Percentiles rank a stretch among this genome's conserved stretches.
phyloP scores from a whole-genome alignment of 1,284 basidiomycete genomes.

The Fomitopsis pinicola region DNA sequence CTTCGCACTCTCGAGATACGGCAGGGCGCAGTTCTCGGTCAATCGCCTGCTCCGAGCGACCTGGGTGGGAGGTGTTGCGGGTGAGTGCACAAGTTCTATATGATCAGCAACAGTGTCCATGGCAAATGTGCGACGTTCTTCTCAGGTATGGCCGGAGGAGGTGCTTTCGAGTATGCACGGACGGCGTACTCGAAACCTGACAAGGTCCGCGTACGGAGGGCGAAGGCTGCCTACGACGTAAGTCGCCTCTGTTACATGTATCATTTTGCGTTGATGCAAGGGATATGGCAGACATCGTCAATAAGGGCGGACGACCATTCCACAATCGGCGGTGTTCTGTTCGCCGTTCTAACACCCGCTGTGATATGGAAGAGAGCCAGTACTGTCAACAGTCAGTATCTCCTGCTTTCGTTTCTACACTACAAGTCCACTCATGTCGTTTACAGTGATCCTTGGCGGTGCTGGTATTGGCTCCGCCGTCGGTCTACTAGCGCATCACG shows the following conservation, averaged over 20 bases:
- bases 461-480: slow-evolving; percentile 60
- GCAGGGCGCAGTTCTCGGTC: slow-evolving; percentile 46
- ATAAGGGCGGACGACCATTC: slow-evolving; percentile 65
- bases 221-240: slow-evolving; percentile 54
- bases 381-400: slow-evolving; percentile 42
- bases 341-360: slow-evolving; percentile 58
- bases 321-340: slow-evolving; percentile 61
- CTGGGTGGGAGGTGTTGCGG: slow-evolving; percentile 60
- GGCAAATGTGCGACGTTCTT: slow-evolving; percentile 2
- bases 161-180: slow-evolving; percentile 40
- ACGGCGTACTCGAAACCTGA: slow-evolving; percentile 37
- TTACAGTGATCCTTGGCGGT: slow-evolving; percentile 62
- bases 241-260: slow-evolving; percentile 5
- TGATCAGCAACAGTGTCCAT: neutral
- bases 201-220: slow-evolving; percentile 35
- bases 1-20: slow-evolving; percentile 48
- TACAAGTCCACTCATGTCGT: neutral
- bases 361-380: slow-evolving; percentile 64
- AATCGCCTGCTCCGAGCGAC: slow-evolving; percentile 64
- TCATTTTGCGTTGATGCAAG: neutral
- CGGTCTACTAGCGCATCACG: slow-evolving; percentile 54
- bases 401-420: neutral
- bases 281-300: slow-evolving; percentile 41
- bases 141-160: slow-evolving; percentile 37
- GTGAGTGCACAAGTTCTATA: slow-evolving; percentile 28